Conservation (phyloP, 2,329 filamentous ascomycete genomes). For the Diaporthe vaccinii region DNA sequence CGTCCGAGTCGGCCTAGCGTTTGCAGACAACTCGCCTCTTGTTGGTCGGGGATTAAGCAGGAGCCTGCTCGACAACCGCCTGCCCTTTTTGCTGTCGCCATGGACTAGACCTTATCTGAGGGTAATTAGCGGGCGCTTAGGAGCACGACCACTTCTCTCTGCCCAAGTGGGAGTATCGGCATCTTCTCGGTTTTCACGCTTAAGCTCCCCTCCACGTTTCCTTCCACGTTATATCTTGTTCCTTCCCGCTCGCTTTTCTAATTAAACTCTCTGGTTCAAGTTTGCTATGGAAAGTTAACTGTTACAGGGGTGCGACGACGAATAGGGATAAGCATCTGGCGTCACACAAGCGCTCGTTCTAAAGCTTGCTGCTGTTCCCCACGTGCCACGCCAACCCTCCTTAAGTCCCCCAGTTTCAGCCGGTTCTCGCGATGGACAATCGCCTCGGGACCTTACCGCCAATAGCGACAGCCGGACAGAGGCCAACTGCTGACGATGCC, state of each 20-base stretch:
- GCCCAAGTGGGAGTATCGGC: no score
- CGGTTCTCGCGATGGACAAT: constrained; percentile 25
- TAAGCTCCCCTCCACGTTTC: no score
- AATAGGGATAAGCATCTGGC: background rate
- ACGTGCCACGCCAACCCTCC: background rate
- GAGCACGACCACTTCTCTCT: background rate
- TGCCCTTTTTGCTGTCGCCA: background rate
- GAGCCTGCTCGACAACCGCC: background rate
- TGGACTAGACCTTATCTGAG: background rate
- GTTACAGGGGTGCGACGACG: background rate
- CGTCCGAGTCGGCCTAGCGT: background rate
- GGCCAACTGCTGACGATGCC: background rate
- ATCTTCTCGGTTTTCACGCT: background rate
- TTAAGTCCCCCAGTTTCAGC: background rate
- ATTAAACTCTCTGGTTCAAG: background rate
- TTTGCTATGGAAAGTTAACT: background rate
- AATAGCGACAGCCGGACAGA: constrained; percentile 34
- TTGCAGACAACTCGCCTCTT: background rate
- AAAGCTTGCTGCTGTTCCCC: constrained; percentile 9
- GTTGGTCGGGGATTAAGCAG: background rate
- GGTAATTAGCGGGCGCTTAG: background rate
- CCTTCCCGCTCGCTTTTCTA: background rate
- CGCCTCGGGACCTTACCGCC: background rate
- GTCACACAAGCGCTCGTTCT: constrained; percentile 9
- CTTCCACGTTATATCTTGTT: background rate